Evolutionary conservation across 2,329 filamentous ascomycete genomes (phyloP).

Genomic region (Pseudopyricularia javanii): DNA sequence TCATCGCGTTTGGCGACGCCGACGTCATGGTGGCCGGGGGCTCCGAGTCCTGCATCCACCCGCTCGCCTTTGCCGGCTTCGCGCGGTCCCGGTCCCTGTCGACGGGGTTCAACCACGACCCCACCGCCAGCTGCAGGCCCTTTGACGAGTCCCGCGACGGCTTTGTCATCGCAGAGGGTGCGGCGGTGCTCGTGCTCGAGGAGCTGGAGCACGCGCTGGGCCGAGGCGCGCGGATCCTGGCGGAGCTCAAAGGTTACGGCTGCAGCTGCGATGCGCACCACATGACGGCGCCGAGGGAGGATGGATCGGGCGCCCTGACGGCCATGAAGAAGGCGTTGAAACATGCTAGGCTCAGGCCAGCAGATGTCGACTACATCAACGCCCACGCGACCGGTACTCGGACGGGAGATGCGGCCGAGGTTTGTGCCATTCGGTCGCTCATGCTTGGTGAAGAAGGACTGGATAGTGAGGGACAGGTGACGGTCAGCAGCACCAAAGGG

Average conservation of each 20-base stretch:
- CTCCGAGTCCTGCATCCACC: slow-evolving; percentile 90
- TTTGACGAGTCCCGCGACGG: slow-evolving; percentile 73
- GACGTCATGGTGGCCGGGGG: slow-evolving; percentile 95
- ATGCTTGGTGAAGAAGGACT: slow-evolving; percentile 64
- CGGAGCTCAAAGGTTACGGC: slow-evolving; percentile 81
- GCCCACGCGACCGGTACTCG: slow-evolving; percentile 85
- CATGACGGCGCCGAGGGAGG: slow-evolving; percentile 77
- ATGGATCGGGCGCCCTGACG: slow-evolving; percentile 68
- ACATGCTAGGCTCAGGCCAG: slow-evolving; percentile 57
- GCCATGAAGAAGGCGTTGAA: slow-evolving; percentile 78
- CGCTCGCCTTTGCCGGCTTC: slow-evolving; percentile 84
- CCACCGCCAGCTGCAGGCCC: slow-evolving; percentile 63
- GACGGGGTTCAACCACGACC: slow-evolving; percentile 65
- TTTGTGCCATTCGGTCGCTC: slow-evolving; percentile 64
- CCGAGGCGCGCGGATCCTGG: slow-evolving; percentile 72
- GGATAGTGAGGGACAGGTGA: slow-evolving; percentile 48
- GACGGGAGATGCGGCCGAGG: slow-evolving; percentile 82
- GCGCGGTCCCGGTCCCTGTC: slow-evolving; percentile 76
- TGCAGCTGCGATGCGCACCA: slow-evolving; percentile 85
- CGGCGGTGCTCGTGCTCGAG: slow-evolving; percentile 78
- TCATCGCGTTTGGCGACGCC: slow-evolving; percentile 84
- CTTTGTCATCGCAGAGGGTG: slow-evolving; percentile 89
- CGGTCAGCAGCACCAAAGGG: slow-evolving; percentile 88
- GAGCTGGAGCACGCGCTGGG: slow-evolving; percentile 77
- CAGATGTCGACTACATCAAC: slow-evolving; percentile 78